Percentiles rank a stretch among this genome's conserved stretches.
Evolutionary conservation across 2,329 filamentous ascomycete species (phyloP).

Genomic region (Verticillium nubilum): DNA sequence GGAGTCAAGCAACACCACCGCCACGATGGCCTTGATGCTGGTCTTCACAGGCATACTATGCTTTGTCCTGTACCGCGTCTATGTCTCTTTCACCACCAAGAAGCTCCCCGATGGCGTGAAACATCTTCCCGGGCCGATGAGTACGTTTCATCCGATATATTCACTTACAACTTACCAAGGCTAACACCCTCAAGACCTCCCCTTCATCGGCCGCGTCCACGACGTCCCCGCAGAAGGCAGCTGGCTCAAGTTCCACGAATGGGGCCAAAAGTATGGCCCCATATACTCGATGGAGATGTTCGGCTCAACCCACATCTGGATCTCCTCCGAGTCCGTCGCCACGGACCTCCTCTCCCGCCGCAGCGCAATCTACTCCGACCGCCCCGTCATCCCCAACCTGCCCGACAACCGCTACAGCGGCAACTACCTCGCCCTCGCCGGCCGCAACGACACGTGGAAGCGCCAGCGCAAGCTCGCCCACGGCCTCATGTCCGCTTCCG

Average conservation of each 20-base stretch:
- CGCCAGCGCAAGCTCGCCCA: conserved; percentile 40
- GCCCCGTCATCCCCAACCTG: conserved; percentile 39
- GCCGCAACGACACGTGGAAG: conserved; percentile 36
- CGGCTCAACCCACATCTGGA: conserved; percentile 40
- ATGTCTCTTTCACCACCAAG: conserved; percentile 6
- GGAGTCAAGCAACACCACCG: background rate
- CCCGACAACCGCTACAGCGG: conserved; percentile 40
- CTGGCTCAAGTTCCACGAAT: conserved; percentile 44
- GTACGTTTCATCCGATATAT: conserved; percentile 10
- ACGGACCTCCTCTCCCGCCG: conserved; percentile 36
- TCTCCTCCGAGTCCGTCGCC: conserved; percentile 38
- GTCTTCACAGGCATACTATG: background rate
- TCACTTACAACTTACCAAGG: conserved; percentile 1
- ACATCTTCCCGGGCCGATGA: conserved; percentile 22
- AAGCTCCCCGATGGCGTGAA: conserved; percentile 18
- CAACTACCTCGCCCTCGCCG: conserved; percentile 19
- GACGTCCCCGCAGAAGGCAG: conserved; percentile 34
- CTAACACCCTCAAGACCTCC: conserved; percentile 25
- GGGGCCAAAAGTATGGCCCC: conserved; percentile 38
- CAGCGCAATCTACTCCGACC: conserved; percentile 39
- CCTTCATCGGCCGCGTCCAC: conserved; percentile 38
- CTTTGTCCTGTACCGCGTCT: conserved; percentile 1
- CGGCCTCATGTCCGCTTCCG: conserved; percentile 30
- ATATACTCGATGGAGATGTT: conserved; percentile 42
- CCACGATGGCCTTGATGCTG: conserved; percentile 8